Conservation (phyloP, 1,139 yeast genomes). For the Suhomyces terraborum region DNA sequence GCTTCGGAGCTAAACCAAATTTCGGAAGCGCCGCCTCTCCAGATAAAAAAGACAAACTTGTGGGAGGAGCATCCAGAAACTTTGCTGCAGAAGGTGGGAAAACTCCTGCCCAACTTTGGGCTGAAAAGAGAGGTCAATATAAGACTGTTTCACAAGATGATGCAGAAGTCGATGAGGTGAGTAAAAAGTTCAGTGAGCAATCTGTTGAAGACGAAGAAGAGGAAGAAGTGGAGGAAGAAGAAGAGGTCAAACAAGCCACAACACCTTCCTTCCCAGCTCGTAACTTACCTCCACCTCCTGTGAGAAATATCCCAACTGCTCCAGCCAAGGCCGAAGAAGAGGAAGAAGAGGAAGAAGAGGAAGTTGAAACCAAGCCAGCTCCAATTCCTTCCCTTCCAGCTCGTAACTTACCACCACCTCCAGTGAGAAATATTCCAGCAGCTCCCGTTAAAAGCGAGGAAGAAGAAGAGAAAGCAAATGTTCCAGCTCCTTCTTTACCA, state of each 20-base stretch:
- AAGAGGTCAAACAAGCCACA: conserved; percentile 18
- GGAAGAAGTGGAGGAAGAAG: conserved; percentile 6
- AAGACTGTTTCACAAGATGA: conserved; percentile 41
- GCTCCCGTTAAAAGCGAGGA: conserved; percentile 16
- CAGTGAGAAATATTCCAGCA: conserved; percentile 13
- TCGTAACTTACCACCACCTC: conserved; percentile 24
- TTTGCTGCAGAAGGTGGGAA: conserved; percentile 77
- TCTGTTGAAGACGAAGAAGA: conserved; percentile 25
- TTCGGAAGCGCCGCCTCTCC: conserved; percentile 32
- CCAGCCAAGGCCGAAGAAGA: conserved; percentile 22
- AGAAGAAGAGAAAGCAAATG: conserved; percentile 13
- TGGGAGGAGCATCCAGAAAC: conserved; percentile 67
- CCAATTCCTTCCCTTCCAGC: conserved; percentile 26
- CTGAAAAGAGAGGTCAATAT: conserved; percentile 77
- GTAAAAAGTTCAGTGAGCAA: conserved; percentile 16
- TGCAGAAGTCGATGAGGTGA: conserved; percentile 18
- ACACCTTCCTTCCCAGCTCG: too few species aligned
- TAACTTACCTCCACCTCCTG: conserved; percentile 23
- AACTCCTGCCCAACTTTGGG: conserved; percentile 96
- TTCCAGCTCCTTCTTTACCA: conserved; percentile 27
- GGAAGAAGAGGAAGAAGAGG: conserved; percentile 13
- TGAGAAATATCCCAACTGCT: conserved; percentile 16
- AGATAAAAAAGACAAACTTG: conserved; percentile 44
- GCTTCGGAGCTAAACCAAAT: conserved; percentile 58
- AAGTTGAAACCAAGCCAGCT: conserved; percentile 12